phyloP scores from a whole-genome alignment of 2,329 filamentous ascomycete genomes.

The Claviceps sorghi region DNA sequence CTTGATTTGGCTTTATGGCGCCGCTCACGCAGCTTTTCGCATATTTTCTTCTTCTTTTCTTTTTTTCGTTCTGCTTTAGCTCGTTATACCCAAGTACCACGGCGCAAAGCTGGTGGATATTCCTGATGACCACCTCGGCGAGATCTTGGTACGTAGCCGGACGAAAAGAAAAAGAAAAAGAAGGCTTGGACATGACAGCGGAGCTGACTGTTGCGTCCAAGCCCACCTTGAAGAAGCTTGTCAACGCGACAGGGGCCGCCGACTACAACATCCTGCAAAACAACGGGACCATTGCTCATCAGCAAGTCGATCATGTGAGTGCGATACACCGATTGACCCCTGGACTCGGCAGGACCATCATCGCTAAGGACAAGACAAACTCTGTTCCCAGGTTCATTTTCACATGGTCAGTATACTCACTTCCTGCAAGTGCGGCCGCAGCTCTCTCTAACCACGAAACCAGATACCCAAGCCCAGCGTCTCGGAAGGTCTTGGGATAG shows the following conservation, averaged over 20 bases:
- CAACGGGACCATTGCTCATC: conserved; percentile 83
- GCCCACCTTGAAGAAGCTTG: conserved; percentile 64
- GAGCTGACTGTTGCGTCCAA: conserved; percentile 6
- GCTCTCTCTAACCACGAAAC: not conserved
- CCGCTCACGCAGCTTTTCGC: not conserved
- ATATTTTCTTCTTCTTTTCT: not conserved
- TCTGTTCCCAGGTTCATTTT: conserved; percentile 57
- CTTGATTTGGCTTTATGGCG: not conserved
- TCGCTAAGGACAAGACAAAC: not conserved
- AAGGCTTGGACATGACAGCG: not conserved
- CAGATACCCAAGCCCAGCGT: conserved; percentile 90
- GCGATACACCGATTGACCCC: no score
- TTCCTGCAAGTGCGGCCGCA: not conserved
- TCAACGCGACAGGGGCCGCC: conserved; percentile 54
- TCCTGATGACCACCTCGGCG: conserved; percentile 70
- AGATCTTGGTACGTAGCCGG: conserved; percentile 52
- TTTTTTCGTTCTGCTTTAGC: conserved; percentile 32
- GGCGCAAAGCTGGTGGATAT: conserved; percentile 86
- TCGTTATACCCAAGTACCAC: conserved; percentile 92
- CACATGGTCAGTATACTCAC: conserved; percentile 53
- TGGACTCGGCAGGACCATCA: no score
- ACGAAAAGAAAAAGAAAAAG: no score
- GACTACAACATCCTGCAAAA: conserved; percentile 96
- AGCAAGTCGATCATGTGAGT: conserved; percentile 78
- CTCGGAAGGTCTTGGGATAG: conserved; percentile 61